phyloP scores from a whole-genome alignment of 2,329 filamentous ascomycete species.

The Corinectria fuckeliana region DNA sequence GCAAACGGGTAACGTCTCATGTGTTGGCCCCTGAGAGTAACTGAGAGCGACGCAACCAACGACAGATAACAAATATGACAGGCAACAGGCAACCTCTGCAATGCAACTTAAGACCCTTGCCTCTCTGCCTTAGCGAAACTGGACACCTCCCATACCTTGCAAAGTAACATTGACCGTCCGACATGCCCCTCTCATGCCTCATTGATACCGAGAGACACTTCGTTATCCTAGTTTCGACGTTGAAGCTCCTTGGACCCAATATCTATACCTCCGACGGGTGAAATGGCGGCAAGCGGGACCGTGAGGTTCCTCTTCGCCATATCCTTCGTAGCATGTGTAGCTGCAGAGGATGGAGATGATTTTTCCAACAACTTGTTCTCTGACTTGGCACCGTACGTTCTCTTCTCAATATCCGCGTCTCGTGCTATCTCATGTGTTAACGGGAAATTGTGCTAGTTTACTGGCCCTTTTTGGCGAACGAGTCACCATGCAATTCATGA shows the following conservation, averaged over 20 bases:
- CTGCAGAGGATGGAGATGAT: not conserved
- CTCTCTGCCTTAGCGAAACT: not conserved
- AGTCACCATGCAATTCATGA: constrained; percentile 2
- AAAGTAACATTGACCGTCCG: not conserved
- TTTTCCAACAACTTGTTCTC: constrained; percentile 1
- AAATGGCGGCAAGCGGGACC: not conserved
- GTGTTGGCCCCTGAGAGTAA: too few relatives aligned
- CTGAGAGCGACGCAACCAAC: not conserved
- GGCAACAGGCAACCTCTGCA: not conserved
- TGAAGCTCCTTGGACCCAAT: not conserved
- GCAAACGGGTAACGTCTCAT: too few relatives aligned
- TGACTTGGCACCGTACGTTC: not conserved
- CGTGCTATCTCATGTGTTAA: not conserved
- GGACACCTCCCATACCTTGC: not conserved
- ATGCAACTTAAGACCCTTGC: not conserved
- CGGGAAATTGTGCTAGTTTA: not conserved
- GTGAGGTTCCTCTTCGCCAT: not conserved
- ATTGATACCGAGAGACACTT: not conserved
- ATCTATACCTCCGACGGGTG: not conserved
- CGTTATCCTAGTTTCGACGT: not conserved
- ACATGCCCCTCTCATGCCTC: not conserved
- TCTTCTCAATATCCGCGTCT: not conserved
- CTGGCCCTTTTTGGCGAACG: constrained; percentile 2
- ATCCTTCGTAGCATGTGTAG: not conserved
- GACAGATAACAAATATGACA: too few relatives aligned